A percentile compares a stretch with the other conserved stretches of the same genome.
phyloP scores from a whole-genome alignment of 2,329 filamentous ascomycete species.

The Alternaria sp. region DNA sequence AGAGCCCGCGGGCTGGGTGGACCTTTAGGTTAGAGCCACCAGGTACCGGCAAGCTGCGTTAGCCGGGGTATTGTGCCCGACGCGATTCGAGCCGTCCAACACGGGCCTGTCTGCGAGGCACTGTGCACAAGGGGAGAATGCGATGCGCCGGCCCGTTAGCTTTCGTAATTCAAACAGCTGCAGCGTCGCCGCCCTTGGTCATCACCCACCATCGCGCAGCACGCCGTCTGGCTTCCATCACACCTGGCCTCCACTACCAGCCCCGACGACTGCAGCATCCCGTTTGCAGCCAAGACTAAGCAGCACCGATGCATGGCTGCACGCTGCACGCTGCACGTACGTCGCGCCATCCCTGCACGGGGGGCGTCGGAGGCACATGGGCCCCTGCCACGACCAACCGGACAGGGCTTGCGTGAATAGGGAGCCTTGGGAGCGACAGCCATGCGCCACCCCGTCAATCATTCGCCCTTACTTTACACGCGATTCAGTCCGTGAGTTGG shows the following conservation, averaged over 20 bases:
- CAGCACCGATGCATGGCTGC: constrained; percentile 19
- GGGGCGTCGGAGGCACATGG: constrained; percentile 16
- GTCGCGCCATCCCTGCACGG: constrained; percentile 26
- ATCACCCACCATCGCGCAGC: neutral
- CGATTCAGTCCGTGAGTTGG: constrained; percentile 5
- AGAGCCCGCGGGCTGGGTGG: constrained; percentile 32
- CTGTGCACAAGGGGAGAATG: constrained; percentile 14
- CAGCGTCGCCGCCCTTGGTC: neutral
- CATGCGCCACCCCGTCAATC: constrained; percentile 18
- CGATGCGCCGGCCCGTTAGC: constrained; percentile 14
- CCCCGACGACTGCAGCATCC: constrained; percentile 18
- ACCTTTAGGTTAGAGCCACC: constrained; percentile 33
- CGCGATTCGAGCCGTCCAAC: constrained; percentile 28
- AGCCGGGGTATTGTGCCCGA: constrained; percentile 30
- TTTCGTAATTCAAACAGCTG: constrained; percentile 6
- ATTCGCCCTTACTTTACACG: constrained; percentile 29
- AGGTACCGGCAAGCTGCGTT: constrained; percentile 35
- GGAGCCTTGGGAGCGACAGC: constrained; percentile 21
- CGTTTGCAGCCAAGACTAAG: constrained; percentile 26
- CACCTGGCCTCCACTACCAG: constrained; percentile 6
- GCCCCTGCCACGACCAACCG: constrained; percentile 24
- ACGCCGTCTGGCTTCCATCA: neutral
- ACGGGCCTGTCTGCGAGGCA: constrained; percentile 20
- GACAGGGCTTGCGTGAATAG: constrained; percentile 25
- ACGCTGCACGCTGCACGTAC: constrained; percentile 21